These are phyloP conservation scores for Saturnispora silvae DNA, from an alignment of 805 yeast genomes.

Conservation along the genomic window DNA sequence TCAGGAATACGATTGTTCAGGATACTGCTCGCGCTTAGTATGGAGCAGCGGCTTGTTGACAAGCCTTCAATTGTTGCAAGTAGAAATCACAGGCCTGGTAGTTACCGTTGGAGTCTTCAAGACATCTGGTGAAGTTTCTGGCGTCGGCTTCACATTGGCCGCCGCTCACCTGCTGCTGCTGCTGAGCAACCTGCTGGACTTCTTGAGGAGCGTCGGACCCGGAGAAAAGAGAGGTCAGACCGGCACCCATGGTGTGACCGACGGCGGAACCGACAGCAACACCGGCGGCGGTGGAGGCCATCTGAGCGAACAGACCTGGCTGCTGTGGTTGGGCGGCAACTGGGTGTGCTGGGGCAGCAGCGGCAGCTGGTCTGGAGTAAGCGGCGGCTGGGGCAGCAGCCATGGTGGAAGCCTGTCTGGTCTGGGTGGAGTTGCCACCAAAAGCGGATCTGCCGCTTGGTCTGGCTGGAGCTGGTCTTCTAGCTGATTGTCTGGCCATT, in stretches of 20 bases:
- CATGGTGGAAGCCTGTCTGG: conserved; percentile 70
- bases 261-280: conserved; percentile 97
- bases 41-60: conserved; percentile 86
- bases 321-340: conserved; percentile 40
- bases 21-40: conserved; percentile 49
- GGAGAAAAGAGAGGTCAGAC: conserved; percentile 80
- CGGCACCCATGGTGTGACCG: conserved; percentile 96
- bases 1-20: too few relatives aligned
- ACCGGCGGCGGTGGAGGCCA: conserved; percentile 99
- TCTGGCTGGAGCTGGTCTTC: conserved; percentile 34
- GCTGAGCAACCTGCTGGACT: conserved; percentile 27
- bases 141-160: conserved; percentile 85
- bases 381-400: conserved; percentile 39
- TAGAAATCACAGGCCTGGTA: conserved; percentile 96
- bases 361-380: conserved; percentile 35
- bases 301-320: conserved; percentile 91
- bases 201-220: conserved; percentile 42
- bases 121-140: conserved; percentile 87
- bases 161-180: conserved; percentile 27
- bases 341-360: conserved; percentile 29
- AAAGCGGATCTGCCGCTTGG: conserved; percentile 21
- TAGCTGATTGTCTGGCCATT: conserved; percentile 29
- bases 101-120: conserved; percentile 89
- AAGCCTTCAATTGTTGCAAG: conserved; percentile 93
- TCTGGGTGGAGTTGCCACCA: conserved; percentile 27